phyloP scores from a whole-genome alignment of 805 yeast genomes.

The Spathaspora hagerdaliae region DNA sequence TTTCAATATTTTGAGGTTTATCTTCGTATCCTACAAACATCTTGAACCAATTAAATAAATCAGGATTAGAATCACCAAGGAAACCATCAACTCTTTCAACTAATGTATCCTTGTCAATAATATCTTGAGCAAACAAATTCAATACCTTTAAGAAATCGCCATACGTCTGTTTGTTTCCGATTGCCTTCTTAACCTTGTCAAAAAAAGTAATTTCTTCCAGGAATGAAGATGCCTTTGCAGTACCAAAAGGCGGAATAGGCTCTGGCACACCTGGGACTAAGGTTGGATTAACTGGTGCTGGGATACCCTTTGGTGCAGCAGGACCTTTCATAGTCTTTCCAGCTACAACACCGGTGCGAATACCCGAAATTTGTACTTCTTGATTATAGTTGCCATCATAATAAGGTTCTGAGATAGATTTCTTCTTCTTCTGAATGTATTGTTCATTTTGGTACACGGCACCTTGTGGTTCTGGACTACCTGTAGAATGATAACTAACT shows the following conservation, averaged over 20 bases:
- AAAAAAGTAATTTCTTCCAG: slow-evolving; percentile 87
- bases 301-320: slow-evolving; percentile 19
- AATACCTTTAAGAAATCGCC: slow-evolving; percentile 88
- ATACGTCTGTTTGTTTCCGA: slow-evolving; percentile 85
- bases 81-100: slow-evolving; percentile 83
- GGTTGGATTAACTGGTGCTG: slow-evolving; percentile 49
- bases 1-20: slow-evolving; percentile 81
- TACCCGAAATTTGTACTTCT: slow-evolving; percentile 45
- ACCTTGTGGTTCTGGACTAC: slow-evolving; percentile 8
- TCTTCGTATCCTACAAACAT: slow-evolving; percentile 86
- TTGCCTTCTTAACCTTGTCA: slow-evolving; percentile 83
- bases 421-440: slow-evolving; percentile 13
- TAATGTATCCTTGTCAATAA: slow-evolving; percentile 76
- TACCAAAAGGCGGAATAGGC: slow-evolving; percentile 53
- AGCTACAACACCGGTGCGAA: slow-evolving; percentile 34
- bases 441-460: not conserved
- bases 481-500: slow-evolving; percentile 7
- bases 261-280: slow-evolving; percentile 84
- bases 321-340: slow-evolving; percentile 14
- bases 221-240: slow-evolving; percentile 53
- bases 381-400: slow-evolving; percentile 33
- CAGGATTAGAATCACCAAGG: slow-evolving; percentile 70
- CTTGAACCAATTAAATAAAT: slow-evolving; percentile 87
- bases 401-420: slow-evolving; percentile 25
- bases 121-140: slow-evolving; percentile 84